Conservation (phyloP, 148 eudicot species). For the Rhododendron simsii region DNA sequence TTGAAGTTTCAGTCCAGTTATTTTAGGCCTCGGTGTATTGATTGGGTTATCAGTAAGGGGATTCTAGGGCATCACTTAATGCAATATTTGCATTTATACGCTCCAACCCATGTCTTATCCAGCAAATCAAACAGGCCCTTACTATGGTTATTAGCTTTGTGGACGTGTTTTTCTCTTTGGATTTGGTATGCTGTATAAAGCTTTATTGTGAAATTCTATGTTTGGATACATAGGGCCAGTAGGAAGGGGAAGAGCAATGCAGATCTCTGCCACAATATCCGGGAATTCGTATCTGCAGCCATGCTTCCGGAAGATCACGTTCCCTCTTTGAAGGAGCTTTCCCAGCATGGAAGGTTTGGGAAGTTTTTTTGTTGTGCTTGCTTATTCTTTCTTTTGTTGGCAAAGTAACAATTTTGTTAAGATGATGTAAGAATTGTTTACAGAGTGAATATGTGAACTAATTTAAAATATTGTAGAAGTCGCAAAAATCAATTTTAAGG, state of each 20-base stretch:
- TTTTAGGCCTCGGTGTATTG: neutral
- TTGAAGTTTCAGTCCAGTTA: neutral
- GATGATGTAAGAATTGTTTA: neutral
- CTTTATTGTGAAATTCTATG: neutral
- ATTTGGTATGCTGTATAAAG: neutral
- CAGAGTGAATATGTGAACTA: neutral
- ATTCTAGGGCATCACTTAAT: neutral
- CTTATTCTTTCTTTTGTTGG: neutral
- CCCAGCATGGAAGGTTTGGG: constrained; percentile 73
- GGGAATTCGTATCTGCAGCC: constrained; percentile 43
- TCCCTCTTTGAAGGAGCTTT: constrained; percentile 80
- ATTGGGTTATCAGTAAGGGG: neutral
- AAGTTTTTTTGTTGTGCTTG: neutral
- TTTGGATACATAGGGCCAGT: constrained; percentile 33
- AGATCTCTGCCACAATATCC: constrained; percentile 58
- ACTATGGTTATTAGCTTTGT: constrained; percentile 5
- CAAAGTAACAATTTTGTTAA: neutral
- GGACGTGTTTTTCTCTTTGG: neutral
- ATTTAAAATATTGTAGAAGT: neutral
- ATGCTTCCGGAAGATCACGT: constrained; percentile 69
- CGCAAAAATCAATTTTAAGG: neutral
- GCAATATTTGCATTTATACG: neutral
- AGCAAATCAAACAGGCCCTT: neutral
- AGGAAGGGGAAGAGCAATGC: constrained; percentile 59
- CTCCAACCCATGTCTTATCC: neutral